Percentiles rank a stretch among this genome's conserved stretches.
Evolutionary conservation across 768 basidiomycete genomes (phyloP).

Genomic region (Hypholoma fasciculare): DNA sequence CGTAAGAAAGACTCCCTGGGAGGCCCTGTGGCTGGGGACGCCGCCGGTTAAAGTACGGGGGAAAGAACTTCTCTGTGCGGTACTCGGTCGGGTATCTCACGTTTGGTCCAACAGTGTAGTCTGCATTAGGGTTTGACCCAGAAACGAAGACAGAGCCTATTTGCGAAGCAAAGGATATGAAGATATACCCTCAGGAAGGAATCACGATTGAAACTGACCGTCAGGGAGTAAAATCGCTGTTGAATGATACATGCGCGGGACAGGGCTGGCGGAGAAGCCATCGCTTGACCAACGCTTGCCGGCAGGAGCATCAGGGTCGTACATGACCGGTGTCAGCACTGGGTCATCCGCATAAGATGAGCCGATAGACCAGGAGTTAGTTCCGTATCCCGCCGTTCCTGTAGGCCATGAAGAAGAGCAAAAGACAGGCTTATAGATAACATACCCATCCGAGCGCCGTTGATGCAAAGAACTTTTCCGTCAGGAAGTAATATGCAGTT

Average conservation of each 20-base stretch:
- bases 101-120: slow-evolving; percentile 47
- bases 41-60: slow-evolving; percentile 61
- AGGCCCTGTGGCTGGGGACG: slow-evolving; percentile 61
- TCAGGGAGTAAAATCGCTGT: slow-evolving; percentile 66
- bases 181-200: background rate
- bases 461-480: slow-evolving; percentile 63
- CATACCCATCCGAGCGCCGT: slow-evolving; percentile 67
- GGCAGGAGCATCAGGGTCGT: slow-evolving; percentile 57
- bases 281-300: slow-evolving; percentile 64
- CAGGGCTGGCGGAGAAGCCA: slow-evolving; percentile 53
- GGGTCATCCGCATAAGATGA: slow-evolving; percentile 65
- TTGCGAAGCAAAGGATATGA: background rate
- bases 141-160: slow-evolving; percentile 68
- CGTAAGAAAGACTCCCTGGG: slow-evolving; percentile 62
- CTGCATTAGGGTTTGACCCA: slow-evolving; percentile 80
- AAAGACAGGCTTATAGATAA: background rate
- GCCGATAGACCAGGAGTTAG: slow-evolving; percentile 52
- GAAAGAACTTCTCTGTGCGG: slow-evolving; percentile 73
- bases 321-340: slow-evolving; percentile 52
- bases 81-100: slow-evolving; percentile 71
- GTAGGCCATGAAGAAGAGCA: slow-evolving; percentile 13
- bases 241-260: slow-evolving; percentile 80
- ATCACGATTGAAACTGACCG: slow-evolving; percentile 28
- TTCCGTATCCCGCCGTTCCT: slow-evolving; percentile 71
- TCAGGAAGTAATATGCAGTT: slow-evolving; percentile 71